Evolutionary conservation across 768 basidiomycete genomes (phyloP).

Genomic region (Lactarius quietus): DNA sequence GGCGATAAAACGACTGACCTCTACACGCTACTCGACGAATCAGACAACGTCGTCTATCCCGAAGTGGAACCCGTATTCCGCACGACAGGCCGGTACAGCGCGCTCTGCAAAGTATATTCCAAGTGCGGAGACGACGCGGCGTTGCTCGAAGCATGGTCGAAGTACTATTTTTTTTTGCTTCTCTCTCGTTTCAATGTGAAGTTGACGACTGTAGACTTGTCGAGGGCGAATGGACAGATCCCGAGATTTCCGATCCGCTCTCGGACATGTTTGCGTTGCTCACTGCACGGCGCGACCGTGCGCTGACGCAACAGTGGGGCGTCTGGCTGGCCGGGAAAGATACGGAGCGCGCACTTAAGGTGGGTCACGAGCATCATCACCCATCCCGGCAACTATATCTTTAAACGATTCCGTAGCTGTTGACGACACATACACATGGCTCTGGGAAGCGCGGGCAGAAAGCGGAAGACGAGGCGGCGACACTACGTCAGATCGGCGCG

Average conservation of each 20-base stretch:
- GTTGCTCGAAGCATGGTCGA: constrained; percentile 63
- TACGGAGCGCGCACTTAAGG: constrained; percentile 68
- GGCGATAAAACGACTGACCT: constrained; percentile 60
- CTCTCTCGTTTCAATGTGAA: no score
- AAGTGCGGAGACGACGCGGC: constrained; percentile 55
- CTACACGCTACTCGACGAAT: constrained; percentile 52
- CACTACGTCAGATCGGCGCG: constrained; percentile 54
- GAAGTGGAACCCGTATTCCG: constrained; percentile 63
- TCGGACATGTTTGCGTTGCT: constrained; percentile 57
- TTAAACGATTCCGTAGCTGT: constrained; percentile 42
- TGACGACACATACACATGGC: constrained; percentile 52
- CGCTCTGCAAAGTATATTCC: constrained; percentile 58
- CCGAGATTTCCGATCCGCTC: constrained; percentile 60
- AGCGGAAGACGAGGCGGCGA: constrained; percentile 55
- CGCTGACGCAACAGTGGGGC: constrained; percentile 68
- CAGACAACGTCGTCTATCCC: constrained; percentile 47
- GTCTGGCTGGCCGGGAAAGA: constrained; percentile 75
- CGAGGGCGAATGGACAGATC: constrained; percentile 62
- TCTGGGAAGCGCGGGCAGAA: constrained; percentile 53
- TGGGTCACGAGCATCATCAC: constrained; percentile 30
- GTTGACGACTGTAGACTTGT: constrained; percentile 45
- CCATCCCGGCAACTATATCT: not conserved
- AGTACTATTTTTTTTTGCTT: constrained; percentile 37
- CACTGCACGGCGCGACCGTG: constrained; percentile 52
- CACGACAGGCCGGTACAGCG: constrained; percentile 51